A percentile compares a stretch with the other conserved stretches of the same genome.
These are phyloP conservation scores for Aspergillus tamarii DNA, from an alignment of 2,329 filamentous ascomycete species.

Conservation along the genomic window DNA sequence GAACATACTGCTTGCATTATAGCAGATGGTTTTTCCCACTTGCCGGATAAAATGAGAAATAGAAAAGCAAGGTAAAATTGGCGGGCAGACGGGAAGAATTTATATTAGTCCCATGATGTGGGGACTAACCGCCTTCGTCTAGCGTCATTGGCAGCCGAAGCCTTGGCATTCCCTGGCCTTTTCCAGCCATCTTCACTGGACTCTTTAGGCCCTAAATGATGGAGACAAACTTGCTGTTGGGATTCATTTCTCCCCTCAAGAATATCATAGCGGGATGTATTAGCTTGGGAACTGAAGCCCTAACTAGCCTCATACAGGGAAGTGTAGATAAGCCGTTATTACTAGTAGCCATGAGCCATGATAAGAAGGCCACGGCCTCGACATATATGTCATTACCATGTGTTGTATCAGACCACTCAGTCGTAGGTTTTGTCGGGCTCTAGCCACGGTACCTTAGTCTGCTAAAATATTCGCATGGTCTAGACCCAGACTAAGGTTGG, in stretches of 20 bases:
- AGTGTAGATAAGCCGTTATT: not conserved
- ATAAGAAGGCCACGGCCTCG: not conserved
- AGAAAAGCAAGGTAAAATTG: not conserved
- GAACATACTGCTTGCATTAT: slow-evolving; percentile 7
- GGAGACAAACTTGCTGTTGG: not conserved
- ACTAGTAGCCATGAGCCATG: no score
- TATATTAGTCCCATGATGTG: not conserved
- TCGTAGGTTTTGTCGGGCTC: not conserved
- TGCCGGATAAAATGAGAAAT: not conserved
- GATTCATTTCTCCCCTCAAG: not conserved
- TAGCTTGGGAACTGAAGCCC: not conserved
- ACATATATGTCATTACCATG: no score
- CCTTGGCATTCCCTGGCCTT: not conserved
- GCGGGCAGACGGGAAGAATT: not conserved
- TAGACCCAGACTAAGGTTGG: not conserved
- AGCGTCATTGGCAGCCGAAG: not conserved
- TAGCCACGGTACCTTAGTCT: not conserved
- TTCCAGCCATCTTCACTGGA: not conserved
- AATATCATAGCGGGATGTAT: not conserved
- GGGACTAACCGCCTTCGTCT: not conserved
- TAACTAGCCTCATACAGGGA: not conserved
- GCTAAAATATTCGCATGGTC: not conserved
- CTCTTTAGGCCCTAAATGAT: not conserved
- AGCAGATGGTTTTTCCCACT: not conserved
- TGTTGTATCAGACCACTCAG: no score